Evolutionary conservation across 2,329 filamentous ascomycete genomes (phyloP), one percentile per base, ranked within the genome.

Genomic region (Colletotrichum caudatum): DNA sequence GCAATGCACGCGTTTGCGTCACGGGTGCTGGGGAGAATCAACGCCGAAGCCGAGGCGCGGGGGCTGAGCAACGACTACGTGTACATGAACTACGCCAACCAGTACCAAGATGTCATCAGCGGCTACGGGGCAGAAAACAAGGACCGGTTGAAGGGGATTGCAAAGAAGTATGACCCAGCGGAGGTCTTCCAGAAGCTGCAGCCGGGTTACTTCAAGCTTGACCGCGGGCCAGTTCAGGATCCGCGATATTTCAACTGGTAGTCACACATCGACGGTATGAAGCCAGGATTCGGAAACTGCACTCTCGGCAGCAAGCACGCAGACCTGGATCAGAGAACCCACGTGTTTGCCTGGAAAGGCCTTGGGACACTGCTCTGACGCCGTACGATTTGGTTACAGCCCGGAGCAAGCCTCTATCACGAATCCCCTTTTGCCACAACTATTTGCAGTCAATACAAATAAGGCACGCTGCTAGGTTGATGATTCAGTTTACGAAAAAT

Each of bases 41-140:
- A 74, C 23, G 74, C 74, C 4, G 66, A 63, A 8, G 64, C 71
- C 23, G 57, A 71, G 61, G 41, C 33, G 41, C 66, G 60, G 6
- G 76, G 74, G 5, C 20, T 59, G 2, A 39, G 71, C n/a, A 74
- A 65, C 35, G 74, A 75, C 18, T 78, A 75, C 44, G 41, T 76
- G 23, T 85, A 84, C 74, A 79, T 85, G 74, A 85, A 86, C 75
- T 85, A 86, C 71, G 83, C 82, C 2, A 77, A 78, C 35, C 67
- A 74, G 44, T 78, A 76, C 23, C 82, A 86, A 75, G 76, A 82
- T 44, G 80, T 82, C 1, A 76, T 84, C 59, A 68, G 70, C 29
- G 75, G 80, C 6, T 86, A 85, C 68, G 82, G 83, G 0, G 62
- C 75, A 9, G 77, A 77, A n/a, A 85, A 82, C 46, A 66, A 81